These are phyloP conservation scores for Cyamopsis tetragonoloba DNA, from an alignment of 306 rosid genomes.

Conservation along the genomic window DNA sequence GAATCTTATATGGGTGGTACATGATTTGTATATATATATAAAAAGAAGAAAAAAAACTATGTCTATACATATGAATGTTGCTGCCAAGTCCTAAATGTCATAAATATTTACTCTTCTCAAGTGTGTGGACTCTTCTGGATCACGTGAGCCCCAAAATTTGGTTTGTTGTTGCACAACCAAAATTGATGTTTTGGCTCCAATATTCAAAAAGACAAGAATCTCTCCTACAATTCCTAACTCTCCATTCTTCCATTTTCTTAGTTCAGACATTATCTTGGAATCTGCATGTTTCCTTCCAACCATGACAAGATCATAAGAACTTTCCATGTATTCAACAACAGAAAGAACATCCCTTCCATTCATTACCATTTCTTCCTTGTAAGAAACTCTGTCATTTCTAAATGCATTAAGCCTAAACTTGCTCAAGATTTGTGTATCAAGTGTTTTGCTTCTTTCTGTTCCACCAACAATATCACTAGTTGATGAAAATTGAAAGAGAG, in stretches of 20 bases:
- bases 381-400: constrained; percentile 45
- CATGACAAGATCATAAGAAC: constrained; percentile 48
- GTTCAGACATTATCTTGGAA: constrained; percentile 44
- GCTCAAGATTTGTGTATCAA: constrained; percentile 46
- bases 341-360: constrained; percentile 34
- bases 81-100: constrained; percentile 8
- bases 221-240: constrained; percentile 61
- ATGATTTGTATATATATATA: constrained; percentile 10
- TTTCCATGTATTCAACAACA: constrained; percentile 37
- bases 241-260: constrained; percentile 40
- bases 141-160: constrained; percentile 56
- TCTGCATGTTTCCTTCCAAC: constrained; percentile 60
- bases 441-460: constrained; percentile 48
- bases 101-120: constrained; percentile 39
- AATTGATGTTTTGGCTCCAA: constrained; percentile 37
- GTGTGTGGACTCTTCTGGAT: constrained; percentile 48
- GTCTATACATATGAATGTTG: constrained; percentile 1
- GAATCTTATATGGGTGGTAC: background rate
- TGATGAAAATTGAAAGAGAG: constrained; percentile 45
- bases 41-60: background rate
- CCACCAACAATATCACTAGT: constrained; percentile 41
- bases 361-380: constrained; percentile 26
- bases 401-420: constrained; percentile 53
- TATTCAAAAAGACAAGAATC: constrained; percentile 43
- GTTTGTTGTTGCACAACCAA: constrained; percentile 73